Percentiles rank a stretch among this genome's conserved stretches.
Evolutionary conservation across 192 early-diverging fungal genomes (phyloP).

Genomic region (Gonapodya prolifera): DNA sequence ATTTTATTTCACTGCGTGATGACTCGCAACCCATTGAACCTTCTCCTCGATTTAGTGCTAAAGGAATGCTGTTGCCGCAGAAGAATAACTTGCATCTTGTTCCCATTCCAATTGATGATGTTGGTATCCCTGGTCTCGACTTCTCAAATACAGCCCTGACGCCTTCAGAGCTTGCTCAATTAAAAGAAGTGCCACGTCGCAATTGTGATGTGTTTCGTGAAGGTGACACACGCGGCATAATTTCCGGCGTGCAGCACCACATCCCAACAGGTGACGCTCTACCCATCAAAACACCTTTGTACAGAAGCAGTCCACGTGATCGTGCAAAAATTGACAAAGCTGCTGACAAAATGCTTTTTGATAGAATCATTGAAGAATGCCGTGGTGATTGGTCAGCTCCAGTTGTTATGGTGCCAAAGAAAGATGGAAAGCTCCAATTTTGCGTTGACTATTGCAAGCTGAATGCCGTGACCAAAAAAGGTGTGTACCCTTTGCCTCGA

Average conservation of each 20-base stretch:
- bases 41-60: not conserved
- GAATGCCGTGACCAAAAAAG: conserved; percentile 22
- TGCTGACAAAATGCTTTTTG: not conserved
- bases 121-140: not conserved
- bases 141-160: not conserved
- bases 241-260: not conserved
- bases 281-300: not conserved
- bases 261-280: not conserved
- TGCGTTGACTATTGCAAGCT: conserved; percentile 28
- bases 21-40: not conserved
- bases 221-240: not conserved
- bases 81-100: not conserved
- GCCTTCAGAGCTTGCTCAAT: not conserved
- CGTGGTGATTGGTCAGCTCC: conserved; percentile 11
- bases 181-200: not conserved
- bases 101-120: not conserved
- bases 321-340: not conserved
- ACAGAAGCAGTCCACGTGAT: not conserved
- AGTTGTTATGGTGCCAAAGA: conserved; percentile 25
- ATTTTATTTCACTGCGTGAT: not conserved
- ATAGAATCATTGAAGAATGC: not conserved
- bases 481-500: conserved; percentile 22
- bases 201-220: not conserved
- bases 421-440: conserved; percentile 14
- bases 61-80: not conserved